Evolutionary conservation across 768 basidiomycete genomes (phyloP).

Genomic region (Macrolepiota dolichaula): DNA sequence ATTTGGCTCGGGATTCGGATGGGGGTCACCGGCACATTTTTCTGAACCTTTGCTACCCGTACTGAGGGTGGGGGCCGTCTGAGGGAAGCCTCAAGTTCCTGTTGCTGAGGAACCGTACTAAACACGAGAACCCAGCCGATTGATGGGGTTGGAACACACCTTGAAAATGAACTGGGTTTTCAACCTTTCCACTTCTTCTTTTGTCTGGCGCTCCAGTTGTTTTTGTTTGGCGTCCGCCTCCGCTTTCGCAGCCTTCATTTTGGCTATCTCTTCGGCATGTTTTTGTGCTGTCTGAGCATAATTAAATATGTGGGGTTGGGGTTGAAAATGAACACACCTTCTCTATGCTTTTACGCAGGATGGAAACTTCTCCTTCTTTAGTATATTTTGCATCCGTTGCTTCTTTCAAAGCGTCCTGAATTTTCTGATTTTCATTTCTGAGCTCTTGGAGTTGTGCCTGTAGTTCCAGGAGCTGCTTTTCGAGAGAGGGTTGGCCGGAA

Average conservation of each 20-base stretch:
- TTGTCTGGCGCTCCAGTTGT: constrained; percentile 57
- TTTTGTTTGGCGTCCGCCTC: constrained; percentile 54
- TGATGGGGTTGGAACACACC: constrained; percentile 32
- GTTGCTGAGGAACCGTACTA: constrained; percentile 43
- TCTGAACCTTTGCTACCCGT: constrained; percentile 35
- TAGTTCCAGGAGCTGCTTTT: constrained; percentile 25
- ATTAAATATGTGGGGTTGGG: constrained; percentile 8
- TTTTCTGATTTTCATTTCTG: constrained; percentile 42
- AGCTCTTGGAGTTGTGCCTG: constrained; percentile 37
- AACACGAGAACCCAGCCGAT: not conserved
- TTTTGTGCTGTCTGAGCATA: constrained; percentile 48
- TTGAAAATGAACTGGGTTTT: constrained; percentile 70
- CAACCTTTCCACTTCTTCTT: constrained; percentile 66
- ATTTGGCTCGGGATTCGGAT: constrained; percentile 36
- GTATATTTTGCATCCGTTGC: constrained; percentile 48
- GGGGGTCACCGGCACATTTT: constrained; percentile 38
- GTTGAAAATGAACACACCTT: constrained; percentile 39
- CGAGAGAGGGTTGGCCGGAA: constrained; percentile 2
- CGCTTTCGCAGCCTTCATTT: constrained; percentile 57
- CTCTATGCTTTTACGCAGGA: constrained; percentile 63
- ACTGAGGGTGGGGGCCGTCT: constrained; percentile 46
- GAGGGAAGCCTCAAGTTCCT: constrained; percentile 56
- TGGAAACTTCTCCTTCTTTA: constrained; percentile 71
- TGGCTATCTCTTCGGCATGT: constrained; percentile 54
- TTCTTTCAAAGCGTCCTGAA: constrained; percentile 41